A percentile compares a stretch with the other conserved stretches of the same genome.
Conservation (phyloP, 139 green algal species). For the Chlamydomonas eustigma region DNA sequence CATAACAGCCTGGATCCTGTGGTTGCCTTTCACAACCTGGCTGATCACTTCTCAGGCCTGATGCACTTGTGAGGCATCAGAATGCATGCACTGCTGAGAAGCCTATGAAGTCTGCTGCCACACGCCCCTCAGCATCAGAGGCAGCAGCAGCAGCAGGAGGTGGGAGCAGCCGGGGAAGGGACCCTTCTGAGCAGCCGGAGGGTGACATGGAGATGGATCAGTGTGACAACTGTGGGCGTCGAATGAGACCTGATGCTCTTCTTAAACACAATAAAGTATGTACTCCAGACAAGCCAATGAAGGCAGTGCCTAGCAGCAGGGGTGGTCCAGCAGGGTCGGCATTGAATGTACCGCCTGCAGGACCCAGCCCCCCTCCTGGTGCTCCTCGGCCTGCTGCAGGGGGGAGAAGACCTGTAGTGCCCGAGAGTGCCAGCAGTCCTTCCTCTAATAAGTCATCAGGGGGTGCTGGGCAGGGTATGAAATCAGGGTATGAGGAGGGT, state of each 20-base stretch:
- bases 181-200: background rate
- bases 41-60: too few species aligned
- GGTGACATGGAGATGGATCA: too few species aligned
- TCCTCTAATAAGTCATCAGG: too few species aligned
- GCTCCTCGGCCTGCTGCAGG: too few species aligned
- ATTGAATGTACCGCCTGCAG: too few species aligned
- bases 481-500: background rate
- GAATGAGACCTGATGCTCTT: conserved; percentile 31
- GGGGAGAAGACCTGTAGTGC: too few species aligned
- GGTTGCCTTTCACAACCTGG: too few species aligned
- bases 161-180: background rate
- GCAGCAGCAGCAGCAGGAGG: background rate
- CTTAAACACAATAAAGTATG: conserved; percentile 31
- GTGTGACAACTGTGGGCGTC: background rate
- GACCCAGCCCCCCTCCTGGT: background rate
- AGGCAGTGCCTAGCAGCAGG: background rate
- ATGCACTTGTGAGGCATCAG: conserved; percentile 32
- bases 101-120: conserved; percentile 23
- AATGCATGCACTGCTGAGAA: conserved; percentile 35
- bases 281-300: conserved; percentile 42
- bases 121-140: too few species aligned
- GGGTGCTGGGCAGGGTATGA: too few species aligned
- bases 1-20: too few species aligned
- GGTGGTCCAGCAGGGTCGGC: background rate
- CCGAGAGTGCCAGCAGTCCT: too few species aligned